phyloP scores from a whole-genome alignment of 768 basidiomycete species.

The Trametes cubensis region DNA sequence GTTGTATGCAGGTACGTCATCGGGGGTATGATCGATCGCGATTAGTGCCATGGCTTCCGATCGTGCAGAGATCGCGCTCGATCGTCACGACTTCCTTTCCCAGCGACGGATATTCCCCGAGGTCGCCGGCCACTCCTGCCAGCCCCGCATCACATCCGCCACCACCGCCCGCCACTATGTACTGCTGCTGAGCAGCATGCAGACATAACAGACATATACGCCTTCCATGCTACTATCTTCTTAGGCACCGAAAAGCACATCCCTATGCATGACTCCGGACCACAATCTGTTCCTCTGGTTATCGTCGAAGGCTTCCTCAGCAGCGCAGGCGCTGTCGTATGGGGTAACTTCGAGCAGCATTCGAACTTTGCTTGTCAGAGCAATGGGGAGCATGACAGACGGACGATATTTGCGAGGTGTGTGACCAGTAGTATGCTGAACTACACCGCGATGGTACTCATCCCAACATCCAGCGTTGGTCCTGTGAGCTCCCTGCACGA shows the following conservation, averaged over 20 bases:
- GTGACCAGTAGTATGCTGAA: background rate
- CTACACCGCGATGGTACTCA: conserved; percentile 14
- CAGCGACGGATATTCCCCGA: background rate
- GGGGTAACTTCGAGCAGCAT: conserved; percentile 44
- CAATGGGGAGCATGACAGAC: conserved; percentile 23
- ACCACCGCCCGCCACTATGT: no score
- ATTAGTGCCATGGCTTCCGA: conserved; percentile 7
- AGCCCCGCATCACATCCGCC: background rate
- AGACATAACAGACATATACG: no score
- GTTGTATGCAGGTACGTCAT: no score
- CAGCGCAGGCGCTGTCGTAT: conserved; percentile 39
- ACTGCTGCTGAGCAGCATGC: background rate
- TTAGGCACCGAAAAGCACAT: background rate
- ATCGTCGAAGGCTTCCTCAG: conserved; percentile 54
- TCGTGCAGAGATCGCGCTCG: conserved; percentile 1
- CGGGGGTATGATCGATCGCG: conserved; percentile 1
- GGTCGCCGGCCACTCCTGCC: background rate
- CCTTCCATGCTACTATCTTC: background rate
- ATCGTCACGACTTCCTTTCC: background rate
- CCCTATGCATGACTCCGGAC: background rate
- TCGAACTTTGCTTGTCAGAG: conserved; percentile 32
- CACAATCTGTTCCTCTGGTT: conserved; percentile 40
- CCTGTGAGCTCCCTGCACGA: conserved; percentile 57
- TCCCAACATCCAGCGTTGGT: conserved; percentile 40
- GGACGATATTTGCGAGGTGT: conserved; percentile 37